Evolutionary conservation across 2,329 filamentous ascomycete species (phyloP).

Genomic region (Pezizomycotina sp.): DNA sequence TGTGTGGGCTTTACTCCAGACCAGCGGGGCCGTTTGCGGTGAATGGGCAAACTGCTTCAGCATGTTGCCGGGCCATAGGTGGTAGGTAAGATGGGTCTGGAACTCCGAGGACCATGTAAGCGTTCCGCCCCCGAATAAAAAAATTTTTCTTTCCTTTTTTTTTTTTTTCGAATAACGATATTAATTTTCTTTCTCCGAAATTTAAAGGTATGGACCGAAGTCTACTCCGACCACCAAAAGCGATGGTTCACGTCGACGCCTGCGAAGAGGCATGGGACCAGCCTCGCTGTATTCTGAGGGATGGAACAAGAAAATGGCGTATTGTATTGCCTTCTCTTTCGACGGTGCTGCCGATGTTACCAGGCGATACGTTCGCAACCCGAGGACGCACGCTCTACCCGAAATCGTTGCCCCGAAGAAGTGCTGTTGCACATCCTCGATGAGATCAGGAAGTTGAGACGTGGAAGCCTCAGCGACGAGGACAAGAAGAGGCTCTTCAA

Average conservation of each 20-base stretch:
- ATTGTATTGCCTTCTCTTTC: slow-evolving; percentile 90
- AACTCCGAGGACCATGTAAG: slow-evolving; percentile 75
- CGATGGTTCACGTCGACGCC: slow-evolving; percentile 90
- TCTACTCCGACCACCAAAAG: slow-evolving; percentile 84
- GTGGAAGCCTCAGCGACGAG: slow-evolving; percentile 70
- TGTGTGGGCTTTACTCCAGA: slow-evolving; percentile 81
- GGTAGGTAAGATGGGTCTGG: slow-evolving; percentile 91
- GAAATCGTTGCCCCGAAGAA: slow-evolving; percentile 69
- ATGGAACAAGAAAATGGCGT: slow-evolving; percentile 92
- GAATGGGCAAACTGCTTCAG: slow-evolving; percentile 99
- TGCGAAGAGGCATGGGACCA: slow-evolving; percentile 95
- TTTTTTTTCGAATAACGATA: slow-evolving; percentile 5
- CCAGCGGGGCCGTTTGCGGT: slow-evolving; percentile 66
- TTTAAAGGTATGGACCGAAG: slow-evolving; percentile 63
- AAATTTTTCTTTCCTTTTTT: too few relatives aligned
- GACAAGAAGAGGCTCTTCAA: slow-evolving; percentile 67
- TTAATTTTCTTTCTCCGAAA: slow-evolving; percentile 1
- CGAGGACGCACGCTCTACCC: slow-evolving; percentile 52
- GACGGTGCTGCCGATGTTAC: slow-evolving; percentile 59
- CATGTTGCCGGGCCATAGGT: slow-evolving; percentile 88
- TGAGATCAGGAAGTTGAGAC: slow-evolving; percentile 72
- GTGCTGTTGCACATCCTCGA: slow-evolving; percentile 81
- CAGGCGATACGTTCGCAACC: slow-evolving; percentile 52
- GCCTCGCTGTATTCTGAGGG: slow-evolving; percentile 83
- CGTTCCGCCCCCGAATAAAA: neutral